A percentile compares a stretch with the other conserved stretches of the same genome.
These are phyloP conservation scores for Ilyonectria destructans DNA, from an alignment of 2,329 filamentous ascomycete genomes.

Conservation along the genomic window DNA sequence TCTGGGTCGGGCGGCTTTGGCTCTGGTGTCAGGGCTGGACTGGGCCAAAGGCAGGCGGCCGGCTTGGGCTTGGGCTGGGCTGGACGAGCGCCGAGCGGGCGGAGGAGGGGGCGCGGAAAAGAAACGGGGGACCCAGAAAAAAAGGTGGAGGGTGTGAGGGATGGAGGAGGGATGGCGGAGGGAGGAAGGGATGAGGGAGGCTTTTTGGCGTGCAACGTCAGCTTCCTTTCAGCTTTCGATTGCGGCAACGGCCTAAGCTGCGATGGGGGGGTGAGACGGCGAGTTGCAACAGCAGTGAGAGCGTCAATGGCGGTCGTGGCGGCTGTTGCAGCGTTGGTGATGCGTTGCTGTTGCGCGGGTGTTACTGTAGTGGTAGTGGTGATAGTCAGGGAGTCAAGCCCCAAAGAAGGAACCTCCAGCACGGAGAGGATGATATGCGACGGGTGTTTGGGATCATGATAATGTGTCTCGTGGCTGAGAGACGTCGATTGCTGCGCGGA, in stretches of 20 bases:
- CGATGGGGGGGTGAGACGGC: constrained; percentile 11
- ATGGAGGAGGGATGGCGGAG: not conserved
- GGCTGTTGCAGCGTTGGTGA: constrained; percentile 22
- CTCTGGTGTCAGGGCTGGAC: constrained; percentile 36
- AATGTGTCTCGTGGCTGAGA: constrained; percentile 46
- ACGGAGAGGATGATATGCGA: constrained; percentile 58
- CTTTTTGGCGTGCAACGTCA: constrained; percentile 35
- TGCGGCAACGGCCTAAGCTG: constrained; percentile 27
- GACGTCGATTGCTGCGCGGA: constrained; percentile 30
- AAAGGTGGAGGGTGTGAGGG: constrained; percentile 27
- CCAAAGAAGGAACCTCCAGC: constrained; percentile 60
- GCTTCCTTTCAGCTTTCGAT: constrained; percentile 36
- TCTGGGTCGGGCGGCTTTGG: constrained; percentile 21
- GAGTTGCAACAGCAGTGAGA: constrained; percentile 24
- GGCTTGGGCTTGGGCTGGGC: constrained; percentile 30
- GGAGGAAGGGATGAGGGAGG: constrained; percentile 30
- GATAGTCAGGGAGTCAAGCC: constrained; percentile 58
- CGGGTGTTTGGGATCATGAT: constrained; percentile 59
- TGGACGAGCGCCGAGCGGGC: constrained; percentile 24
- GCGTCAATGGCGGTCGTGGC: constrained; percentile 14
- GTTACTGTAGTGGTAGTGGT: constrained; percentile 29
- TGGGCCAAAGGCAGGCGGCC: constrained; percentile 25
- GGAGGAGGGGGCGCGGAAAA: constrained; percentile 30
- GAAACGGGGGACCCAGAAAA: constrained; percentile 27
- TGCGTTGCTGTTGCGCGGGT: constrained; percentile 19